These are phyloP conservation scores for Botryotinia convoluta DNA, from an alignment of 2,329 filamentous ascomycete genomes.

Conservation along the genomic window DNA sequence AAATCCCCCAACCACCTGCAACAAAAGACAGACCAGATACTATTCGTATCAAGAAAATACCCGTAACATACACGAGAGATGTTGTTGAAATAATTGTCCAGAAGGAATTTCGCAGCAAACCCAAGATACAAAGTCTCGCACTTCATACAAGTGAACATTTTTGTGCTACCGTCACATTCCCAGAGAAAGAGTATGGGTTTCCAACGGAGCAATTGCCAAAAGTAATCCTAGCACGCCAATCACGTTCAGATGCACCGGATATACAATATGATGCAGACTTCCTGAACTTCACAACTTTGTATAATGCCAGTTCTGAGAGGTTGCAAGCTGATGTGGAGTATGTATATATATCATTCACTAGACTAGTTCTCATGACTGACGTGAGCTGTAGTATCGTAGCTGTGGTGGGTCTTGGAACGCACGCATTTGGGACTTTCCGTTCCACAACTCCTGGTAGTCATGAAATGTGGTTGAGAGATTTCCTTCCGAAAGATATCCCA, in stretches of 20 bases:
- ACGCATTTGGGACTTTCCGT: slow-evolving; percentile 20
- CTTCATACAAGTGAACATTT: neutral
- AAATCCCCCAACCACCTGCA: neutral
- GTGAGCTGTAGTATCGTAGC: slow-evolving; percentile 1
- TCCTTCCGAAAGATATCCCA: slow-evolving; percentile 16
- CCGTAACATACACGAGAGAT: neutral
- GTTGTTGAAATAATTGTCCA: neutral
- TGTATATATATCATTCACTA: neutral
- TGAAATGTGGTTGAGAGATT: slow-evolving; percentile 20
- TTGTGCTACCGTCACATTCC: slow-evolving; percentile 14
- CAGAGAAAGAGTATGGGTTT: neutral
- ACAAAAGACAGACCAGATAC: slow-evolving; percentile 15
- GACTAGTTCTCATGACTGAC: neutral
- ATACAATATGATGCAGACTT: slow-evolving; percentile 17
- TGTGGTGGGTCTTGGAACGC: slow-evolving; percentile 17
- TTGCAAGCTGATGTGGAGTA: slow-evolving; percentile 10
- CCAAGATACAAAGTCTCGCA: slow-evolving; percentile 9
- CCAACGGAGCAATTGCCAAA: neutral
- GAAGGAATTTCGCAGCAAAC: neutral
- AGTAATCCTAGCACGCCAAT: neutral
- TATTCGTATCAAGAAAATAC: slow-evolving; percentile 15
- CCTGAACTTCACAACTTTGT: slow-evolving; percentile 9
- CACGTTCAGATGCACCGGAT: neutral
- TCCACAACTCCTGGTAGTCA: slow-evolving; percentile 6
- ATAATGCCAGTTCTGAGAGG: neutral